Evolutionary conservation across 2,329 filamentous ascomycete species (phyloP), one percentile per base, ranked within the genome.

Genomic region (Hymenoscyphus albidus): DNA sequence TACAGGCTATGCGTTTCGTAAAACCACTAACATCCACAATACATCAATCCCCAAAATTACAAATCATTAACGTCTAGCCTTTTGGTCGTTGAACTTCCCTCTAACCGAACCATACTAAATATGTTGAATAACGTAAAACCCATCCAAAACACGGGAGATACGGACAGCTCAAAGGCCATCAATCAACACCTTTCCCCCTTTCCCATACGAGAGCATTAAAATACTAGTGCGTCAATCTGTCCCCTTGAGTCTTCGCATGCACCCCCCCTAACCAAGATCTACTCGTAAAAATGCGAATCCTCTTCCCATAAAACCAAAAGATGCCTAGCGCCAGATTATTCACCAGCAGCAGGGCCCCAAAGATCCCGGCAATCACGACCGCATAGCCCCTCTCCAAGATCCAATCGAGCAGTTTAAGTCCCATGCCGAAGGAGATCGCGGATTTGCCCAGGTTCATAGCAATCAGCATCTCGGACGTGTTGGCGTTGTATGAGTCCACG

Each of bases 391-490:
- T 76, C 59, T 78, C 66, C 63, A 77, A 64, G 31, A 84, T 79
- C 82, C 82, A 85, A 64, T 83, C 78, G 16, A 84, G 73, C 61
- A 84, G 74, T 63, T 82, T 77, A 61, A 81, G 74, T 3, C 80
- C 80, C 73, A 84, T 79, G 1, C 81, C 82, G 66, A 84, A 85
- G 63, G 79, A 82, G 61, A 84, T 82, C 2, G 82, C 81, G 73
- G 84, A 82, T 71, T 84, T 84, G 12, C 82, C 82, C n/a, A 85
- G 71, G 68, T 84, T 84, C 79, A 84, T 84, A 2, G 82, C 82
- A 65, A 85, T 87, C 12, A 87, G 78, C 84, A 87, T 86, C 75
- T 87, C 85, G 31, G 80, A 82, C n/a, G 84, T 82, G 68, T 86
- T 85, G 40, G 80, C 78, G 22, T 81, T 82, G 73, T 87, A 85